Percentiles rank a stretch among this genome's conserved stretches.
These are phyloP conservation scores for Lodderomyces beijingensis DNA, from an alignment of 1,139 yeast species.

Conservation along the genomic window DNA sequence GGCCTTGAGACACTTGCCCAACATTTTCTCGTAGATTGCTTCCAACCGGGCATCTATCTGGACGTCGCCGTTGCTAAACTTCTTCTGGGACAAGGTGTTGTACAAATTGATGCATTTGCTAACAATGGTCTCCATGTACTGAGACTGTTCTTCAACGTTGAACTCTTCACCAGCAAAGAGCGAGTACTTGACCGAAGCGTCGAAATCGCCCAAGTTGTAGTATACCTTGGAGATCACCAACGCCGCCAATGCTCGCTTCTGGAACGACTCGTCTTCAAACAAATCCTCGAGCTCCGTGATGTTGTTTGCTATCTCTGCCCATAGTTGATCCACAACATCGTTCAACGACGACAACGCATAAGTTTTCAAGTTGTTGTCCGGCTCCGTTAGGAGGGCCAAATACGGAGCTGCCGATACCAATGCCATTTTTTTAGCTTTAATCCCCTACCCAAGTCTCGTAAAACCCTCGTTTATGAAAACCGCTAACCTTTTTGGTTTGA, in stretches of 20 bases:
- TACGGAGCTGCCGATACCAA: slow-evolving; percentile 82
- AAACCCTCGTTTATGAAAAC: too few relatives aligned
- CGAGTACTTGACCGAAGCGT: slow-evolving; percentile 84
- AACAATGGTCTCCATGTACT: slow-evolving; percentile 88
- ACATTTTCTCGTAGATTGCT: slow-evolving; percentile 79
- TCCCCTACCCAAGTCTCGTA: too few relatives aligned
- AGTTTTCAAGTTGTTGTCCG: slow-evolving; percentile 70
- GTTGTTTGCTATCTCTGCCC: slow-evolving; percentile 97
- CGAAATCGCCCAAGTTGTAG: slow-evolving; percentile 92
- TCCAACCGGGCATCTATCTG: slow-evolving; percentile 60
- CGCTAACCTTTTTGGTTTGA: too few relatives aligned
- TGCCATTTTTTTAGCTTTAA: slow-evolving; percentile 45
- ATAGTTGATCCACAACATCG: slow-evolving; percentile 79
- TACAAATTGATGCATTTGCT: slow-evolving; percentile 88
- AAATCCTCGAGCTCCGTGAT: slow-evolving; percentile 84
- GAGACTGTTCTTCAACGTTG: slow-evolving; percentile 70
- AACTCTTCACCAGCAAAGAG: slow-evolving; percentile 80
- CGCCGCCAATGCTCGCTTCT: slow-evolving; percentile 81
- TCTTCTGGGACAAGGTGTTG: slow-evolving; percentile 57
- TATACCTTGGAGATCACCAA: slow-evolving; percentile 90
- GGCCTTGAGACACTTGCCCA: slow-evolving; percentile 66
- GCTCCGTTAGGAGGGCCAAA: slow-evolving; percentile 81
- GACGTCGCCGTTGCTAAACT: slow-evolving; percentile 38
- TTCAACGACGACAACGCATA: slow-evolving; percentile 84
- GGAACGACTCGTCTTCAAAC: slow-evolving; percentile 78